Percentiles rank a stretch among this genome's conserved stretches.
Evolutionary conservation across 257 asterid species (phyloP).

Genomic region (Solanum pennellii): DNA sequence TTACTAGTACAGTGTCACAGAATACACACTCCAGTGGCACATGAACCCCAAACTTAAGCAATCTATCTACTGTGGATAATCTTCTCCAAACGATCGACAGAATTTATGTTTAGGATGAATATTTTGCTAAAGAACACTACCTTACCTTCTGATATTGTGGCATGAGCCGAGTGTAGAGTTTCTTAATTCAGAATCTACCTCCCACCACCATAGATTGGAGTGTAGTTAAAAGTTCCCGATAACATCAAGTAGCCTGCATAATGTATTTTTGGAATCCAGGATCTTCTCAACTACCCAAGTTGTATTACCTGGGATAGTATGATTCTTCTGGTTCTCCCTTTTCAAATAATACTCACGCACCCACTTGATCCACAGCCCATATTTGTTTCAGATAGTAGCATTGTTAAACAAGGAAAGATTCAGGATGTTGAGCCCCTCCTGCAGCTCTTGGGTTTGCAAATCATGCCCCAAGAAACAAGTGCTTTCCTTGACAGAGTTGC

Average conservation of each 20-base stretch:
- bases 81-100: neutral
- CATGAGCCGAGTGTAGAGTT: neutral
- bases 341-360: neutral
- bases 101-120: neutral
- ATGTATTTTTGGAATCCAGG: neutral
- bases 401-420: neutral
- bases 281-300: neutral
- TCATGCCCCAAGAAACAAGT: neutral
- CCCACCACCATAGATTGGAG: neutral
- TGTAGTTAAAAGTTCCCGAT: neutral
- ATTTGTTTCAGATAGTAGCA: neutral
- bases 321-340: neutral
- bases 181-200: neutral
- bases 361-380: neutral
- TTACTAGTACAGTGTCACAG: neutral
- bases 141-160: neutral
- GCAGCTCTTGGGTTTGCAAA: neutral
- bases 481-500: neutral
- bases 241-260: neutral
- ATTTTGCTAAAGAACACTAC: neutral
- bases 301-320: neutral
- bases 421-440: neutral
- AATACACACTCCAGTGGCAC: neutral
- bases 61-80: neutral
- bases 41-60: neutral